phyloP scores from a whole-genome alignment of 2,329 filamentous ascomycete species.

The Sporothrix mexicana region DNA sequence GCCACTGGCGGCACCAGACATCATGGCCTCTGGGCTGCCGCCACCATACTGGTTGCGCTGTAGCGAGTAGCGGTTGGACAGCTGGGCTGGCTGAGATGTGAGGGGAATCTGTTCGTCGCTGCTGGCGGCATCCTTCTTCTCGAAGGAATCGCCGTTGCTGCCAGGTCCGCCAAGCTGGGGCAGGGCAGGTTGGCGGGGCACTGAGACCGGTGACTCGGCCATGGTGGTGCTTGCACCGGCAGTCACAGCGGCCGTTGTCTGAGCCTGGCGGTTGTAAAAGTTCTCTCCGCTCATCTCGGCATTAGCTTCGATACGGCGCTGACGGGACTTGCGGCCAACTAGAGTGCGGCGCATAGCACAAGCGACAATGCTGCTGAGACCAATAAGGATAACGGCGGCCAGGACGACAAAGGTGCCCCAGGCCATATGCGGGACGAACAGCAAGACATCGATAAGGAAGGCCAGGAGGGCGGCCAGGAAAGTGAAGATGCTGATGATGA shows the following conservation, averaged over 20 bases:
- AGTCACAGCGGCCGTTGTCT: constrained; percentile 49
- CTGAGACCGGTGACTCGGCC: neutral
- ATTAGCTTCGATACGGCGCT: constrained; percentile 89
- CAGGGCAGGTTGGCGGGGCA: constrained; percentile 58
- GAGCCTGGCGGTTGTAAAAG: constrained; percentile 76
- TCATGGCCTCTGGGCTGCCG: constrained; percentile 27
- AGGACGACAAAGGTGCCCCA: constrained; percentile 96
- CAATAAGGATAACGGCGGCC: constrained; percentile 83
- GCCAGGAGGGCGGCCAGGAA: constrained; percentile 79
- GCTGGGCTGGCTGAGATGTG: constrained; percentile 66
- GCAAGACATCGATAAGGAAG: constrained; percentile 89
- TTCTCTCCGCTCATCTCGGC: constrained; percentile 97
- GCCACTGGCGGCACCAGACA: constrained; percentile 39
- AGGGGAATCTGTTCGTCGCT: constrained; percentile 75
- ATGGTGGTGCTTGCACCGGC: constrained; percentile 44
- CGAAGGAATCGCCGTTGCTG: constrained; percentile 63
- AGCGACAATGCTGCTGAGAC: constrained; percentile 80
- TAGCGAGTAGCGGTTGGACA: constrained; percentile 54
- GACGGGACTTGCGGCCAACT: constrained; percentile 89
- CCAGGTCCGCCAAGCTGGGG: constrained; percentile 63
- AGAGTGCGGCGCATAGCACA: constrained; percentile 94
- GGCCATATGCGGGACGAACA: constrained; percentile 91
- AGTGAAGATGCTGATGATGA: constrained; percentile 85
- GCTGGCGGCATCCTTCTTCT: constrained; percentile 65
- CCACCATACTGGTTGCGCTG: constrained; percentile 61